phyloP scores from a whole-genome alignment of 495 filamentous ascomycete species.

The Talaromyces stipitatus region DNA sequence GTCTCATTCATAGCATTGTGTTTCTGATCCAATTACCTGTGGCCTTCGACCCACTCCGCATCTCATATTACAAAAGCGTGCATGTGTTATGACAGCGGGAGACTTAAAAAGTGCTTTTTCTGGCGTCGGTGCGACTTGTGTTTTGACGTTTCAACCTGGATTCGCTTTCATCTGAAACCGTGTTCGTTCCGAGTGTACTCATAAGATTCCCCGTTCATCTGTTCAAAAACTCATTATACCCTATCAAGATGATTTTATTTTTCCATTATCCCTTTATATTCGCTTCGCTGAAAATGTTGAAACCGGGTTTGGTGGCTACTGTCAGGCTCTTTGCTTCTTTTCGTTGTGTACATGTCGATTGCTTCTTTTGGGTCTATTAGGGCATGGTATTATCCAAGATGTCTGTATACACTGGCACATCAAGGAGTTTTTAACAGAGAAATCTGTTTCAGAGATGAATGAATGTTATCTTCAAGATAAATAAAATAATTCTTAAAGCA shows the following conservation, averaged over 20 bases:
- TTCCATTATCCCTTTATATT: not conserved
- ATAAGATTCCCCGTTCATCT: slow-evolving; percentile 1
- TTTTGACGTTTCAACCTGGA: not conserved
- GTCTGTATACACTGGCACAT: not conserved
- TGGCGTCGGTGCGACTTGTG: slow-evolving; percentile 3
- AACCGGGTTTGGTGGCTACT: not conserved
- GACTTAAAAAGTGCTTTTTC: slow-evolving; percentile 7
- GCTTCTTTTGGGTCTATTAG: not conserved
- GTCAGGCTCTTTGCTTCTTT: not conserved
- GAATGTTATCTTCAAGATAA: not conserved
- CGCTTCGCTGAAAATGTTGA: not conserved
- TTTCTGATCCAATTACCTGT: not conserved
- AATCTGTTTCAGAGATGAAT: not conserved
- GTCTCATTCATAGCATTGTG: not conserved
- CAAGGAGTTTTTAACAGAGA: not conserved
- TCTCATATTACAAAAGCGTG: slow-evolving; percentile 2
- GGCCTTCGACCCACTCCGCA: not conserved
- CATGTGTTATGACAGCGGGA: slow-evolving; percentile 8
- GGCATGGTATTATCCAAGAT: not conserved
- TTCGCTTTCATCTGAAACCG: not conserved
- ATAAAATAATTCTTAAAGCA: not conserved
- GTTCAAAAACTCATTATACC: slow-evolving; percentile 5
- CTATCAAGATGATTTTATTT: slow-evolving; percentile 3
- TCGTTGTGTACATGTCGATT: not conserved
- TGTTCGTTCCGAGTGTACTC: not conserved